These are phyloP conservation scores for Cicer bijugum DNA, from an alignment of 306 rosid genomes.

Conservation along the genomic window DNA sequence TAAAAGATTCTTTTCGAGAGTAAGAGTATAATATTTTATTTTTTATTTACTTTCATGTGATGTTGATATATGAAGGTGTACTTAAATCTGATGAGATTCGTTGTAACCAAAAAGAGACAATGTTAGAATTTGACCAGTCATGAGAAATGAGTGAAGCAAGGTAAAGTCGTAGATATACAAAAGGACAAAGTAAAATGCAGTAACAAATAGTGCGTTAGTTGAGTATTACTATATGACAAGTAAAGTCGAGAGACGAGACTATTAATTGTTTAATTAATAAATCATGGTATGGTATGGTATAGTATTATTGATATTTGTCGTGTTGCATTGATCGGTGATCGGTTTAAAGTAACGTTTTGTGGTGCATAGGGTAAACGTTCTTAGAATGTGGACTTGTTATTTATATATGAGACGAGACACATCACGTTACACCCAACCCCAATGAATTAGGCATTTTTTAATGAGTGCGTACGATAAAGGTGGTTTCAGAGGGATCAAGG, in stretches of 20 bases:
- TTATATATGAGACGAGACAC: conserved; percentile 39
- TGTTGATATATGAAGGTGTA: conserved; percentile 38
- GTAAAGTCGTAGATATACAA: background rate
- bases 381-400: conserved; percentile 34
- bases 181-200: conserved; percentile 1
- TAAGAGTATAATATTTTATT: background rate
- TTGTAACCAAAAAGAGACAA: conserved; percentile 27
- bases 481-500: background rate
- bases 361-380: conserved; percentile 9
- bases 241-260: background rate
- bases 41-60: conserved; percentile 24
- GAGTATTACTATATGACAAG: conserved; percentile 9
- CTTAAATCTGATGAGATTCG: conserved; percentile 47
- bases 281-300: background rate
- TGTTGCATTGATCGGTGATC: conserved; percentile 28
- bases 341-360: conserved; percentile 21
- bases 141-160: background rate
- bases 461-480: background rate
- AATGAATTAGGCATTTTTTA: conserved; percentile 8
- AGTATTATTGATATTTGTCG: background rate
- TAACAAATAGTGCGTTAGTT: conserved; percentile 6
- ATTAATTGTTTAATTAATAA: background rate
- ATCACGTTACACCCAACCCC: conserved; percentile 34
- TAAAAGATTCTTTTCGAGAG: background rate
- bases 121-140: conserved; percentile 45